A percentile compares a stretch with the other conserved stretches of the same genome.
Evolutionary conservation across 225 moss, liverwort and hornwort genomes (phyloP).

Genomic region (Climacium dendroides): DNA sequence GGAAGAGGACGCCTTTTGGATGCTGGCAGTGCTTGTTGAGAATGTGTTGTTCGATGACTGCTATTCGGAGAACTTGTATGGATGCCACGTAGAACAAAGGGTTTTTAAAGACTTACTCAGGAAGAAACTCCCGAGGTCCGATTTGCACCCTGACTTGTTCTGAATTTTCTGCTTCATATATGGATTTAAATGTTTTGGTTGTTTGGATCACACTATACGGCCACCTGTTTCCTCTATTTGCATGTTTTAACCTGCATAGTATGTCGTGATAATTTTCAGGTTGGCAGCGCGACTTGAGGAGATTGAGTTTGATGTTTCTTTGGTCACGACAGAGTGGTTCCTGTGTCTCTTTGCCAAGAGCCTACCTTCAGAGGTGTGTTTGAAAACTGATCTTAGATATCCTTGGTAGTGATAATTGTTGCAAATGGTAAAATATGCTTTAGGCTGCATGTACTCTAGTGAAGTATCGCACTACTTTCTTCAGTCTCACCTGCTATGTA

Average conservation of each 20-base stretch:
- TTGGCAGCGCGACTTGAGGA: constrained; percentile 82
- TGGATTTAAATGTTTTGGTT: background rate
- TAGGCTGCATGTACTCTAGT: background rate
- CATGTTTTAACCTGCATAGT: background rate
- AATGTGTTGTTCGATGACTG: constrained; percentile 98
- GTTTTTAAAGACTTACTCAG: constrained; percentile 92
- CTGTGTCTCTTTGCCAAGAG: constrained; percentile 96
- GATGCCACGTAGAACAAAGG: constrained; percentile 93
- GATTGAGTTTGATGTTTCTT: constrained; percentile 91
- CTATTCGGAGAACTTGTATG: constrained; percentile 86
- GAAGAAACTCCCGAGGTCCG: constrained; percentile 86
- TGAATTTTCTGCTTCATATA: background rate
- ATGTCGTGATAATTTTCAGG: constrained; percentile 29
- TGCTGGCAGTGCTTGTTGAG: constrained; percentile 89
- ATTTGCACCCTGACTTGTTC: background rate
- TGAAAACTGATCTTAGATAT: background rate
- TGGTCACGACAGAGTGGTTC: constrained; percentile 99
- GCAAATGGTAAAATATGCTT: background rate
- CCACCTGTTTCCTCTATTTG: background rate
- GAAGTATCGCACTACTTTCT: background rate
- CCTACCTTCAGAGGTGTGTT: constrained; percentile 80
- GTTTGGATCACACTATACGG: background rate
- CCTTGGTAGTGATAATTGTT: background rate
- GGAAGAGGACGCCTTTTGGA: constrained; percentile 99
- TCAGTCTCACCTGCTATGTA: background rate